Evolutionary conservation across 345 rosid species (phyloP), one percentile per base, ranked within the genome.

Genomic region (Eucalyptus tenuipes): DNA sequence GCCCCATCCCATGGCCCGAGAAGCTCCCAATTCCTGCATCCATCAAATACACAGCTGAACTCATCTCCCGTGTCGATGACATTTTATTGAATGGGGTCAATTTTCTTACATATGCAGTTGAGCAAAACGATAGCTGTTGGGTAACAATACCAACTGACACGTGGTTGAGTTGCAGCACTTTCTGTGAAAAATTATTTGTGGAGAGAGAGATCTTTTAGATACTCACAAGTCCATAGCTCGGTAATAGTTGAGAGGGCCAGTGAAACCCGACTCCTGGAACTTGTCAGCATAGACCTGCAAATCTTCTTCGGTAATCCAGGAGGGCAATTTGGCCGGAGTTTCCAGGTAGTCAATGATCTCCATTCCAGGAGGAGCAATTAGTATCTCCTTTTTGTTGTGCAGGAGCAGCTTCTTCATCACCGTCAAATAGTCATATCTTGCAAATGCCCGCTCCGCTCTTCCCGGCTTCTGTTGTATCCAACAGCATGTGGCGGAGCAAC

Each of bases 161-260:
- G 17, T 33, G 81, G 44, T 68, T 1, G 7, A 50, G 33, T 53
- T 5, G 13, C 25, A 4, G 37, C 44, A 29, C 37, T 66, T 75
- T 45, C 85, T 1, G 0, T 6, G 9, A 75, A 37, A 37, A 75
- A 20, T 2, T 75, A 44, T 42, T 12, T 53, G 27, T 22, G 14
- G 33, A 31, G 8, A 75, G 48, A 71, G 87, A 29, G 1, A 13
- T 44, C 24, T 75, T 79, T 40, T 85, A 84, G 49, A 61, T 17
- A 87, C 93, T 49, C 93, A 96, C 99, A 91, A 86, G 88, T 96
- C 92, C 87, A 95, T 33, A 81, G 92, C 93, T 86, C 99, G 93
- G 91, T 96, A 97, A 91, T 96, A 96, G 94, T 97, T 97, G 25
- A 97, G 85, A 31, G 91, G 92, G 85, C 98, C 96, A 8, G 99